A percentile compares a stretch with the other conserved stretches of the same genome.
Conservation (phyloP, 1,284 basidiomycete species). For the Marasmius tenuissimus region DNA sequence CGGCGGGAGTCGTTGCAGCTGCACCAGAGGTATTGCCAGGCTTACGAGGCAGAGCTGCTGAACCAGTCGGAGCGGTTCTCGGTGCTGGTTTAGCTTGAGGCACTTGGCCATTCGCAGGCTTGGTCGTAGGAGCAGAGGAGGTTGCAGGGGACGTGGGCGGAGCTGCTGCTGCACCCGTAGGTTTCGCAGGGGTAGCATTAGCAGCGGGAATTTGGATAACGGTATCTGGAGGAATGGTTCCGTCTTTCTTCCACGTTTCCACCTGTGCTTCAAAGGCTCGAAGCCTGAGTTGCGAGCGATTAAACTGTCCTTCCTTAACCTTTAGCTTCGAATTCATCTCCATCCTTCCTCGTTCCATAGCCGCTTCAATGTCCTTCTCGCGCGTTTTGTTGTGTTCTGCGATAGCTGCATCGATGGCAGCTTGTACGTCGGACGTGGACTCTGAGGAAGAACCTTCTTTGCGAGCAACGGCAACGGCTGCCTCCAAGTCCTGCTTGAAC, state of each 20-base stretch:
- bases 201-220: not conserved
- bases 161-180: constrained; percentile 21
- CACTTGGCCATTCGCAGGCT: constrained; percentile 20
- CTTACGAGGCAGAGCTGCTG: constrained; percentile 23
- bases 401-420: constrained; percentile 50
- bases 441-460: constrained; percentile 29
- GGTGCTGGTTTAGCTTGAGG: constrained; percentile 8
- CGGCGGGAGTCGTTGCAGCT: not conserved
- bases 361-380: constrained; percentile 56
- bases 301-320: constrained; percentile 67
- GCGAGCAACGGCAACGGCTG: constrained; percentile 44
- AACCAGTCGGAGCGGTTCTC: constrained; percentile 1
- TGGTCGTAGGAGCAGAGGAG: constrained; percentile 19
- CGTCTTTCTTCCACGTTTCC: constrained; percentile 51
- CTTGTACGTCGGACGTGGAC: constrained; percentile 31
- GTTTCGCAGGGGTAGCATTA: constrained; percentile 17
- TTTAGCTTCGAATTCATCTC: constrained; percentile 61
- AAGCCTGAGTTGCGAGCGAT: constrained; percentile 54
- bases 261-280: constrained; percentile 69
- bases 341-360: constrained; percentile 65
- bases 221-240: constrained; percentile 37
- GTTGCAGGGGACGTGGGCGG: constrained; percentile 19
- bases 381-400: constrained; percentile 47
- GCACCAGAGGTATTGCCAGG: constrained; percentile 11
- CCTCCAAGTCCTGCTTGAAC: constrained; percentile 56